Conservation (phyloP, 1,284 basidiomycete species). For the Wallemia ichthyophaga region DNA sequence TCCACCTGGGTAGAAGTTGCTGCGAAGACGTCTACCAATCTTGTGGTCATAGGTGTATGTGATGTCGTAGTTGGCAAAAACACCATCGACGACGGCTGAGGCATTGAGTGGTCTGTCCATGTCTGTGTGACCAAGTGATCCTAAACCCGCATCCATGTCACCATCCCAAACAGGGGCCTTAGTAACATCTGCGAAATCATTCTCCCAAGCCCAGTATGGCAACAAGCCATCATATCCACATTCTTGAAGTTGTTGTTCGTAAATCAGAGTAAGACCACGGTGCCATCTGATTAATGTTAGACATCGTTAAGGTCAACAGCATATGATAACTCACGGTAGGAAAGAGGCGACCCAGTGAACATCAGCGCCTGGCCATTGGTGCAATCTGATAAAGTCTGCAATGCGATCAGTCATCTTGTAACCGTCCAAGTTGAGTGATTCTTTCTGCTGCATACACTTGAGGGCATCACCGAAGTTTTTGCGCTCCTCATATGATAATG, state of each 20-base stretch:
- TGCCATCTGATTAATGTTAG: background rate
- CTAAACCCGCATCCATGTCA: background rate
- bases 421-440: background rate
- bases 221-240: background rate
- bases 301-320: background rate
- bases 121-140: background rate
- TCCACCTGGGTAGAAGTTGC: background rate
- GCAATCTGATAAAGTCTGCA: background rate
- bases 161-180: background rate
- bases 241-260: background rate
- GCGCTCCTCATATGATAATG: background rate
- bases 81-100: background rate
- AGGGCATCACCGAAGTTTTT: background rate
- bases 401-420: background rate
- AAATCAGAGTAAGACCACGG: background rate
- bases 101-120: background rate
- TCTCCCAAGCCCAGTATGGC: background rate
- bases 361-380: background rate
- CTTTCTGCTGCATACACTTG: background rate
- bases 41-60: background rate
- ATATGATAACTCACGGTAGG: background rate
- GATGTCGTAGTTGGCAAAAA: background rate
- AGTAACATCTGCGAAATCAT: background rate
- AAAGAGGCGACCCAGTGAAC: background rate
- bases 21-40: background rate